Evolutionary conservation across 2,329 filamentous ascomycete genomes (phyloP), one percentile per base, ranked within the genome.

Genomic region (Fusarium sp.): DNA sequence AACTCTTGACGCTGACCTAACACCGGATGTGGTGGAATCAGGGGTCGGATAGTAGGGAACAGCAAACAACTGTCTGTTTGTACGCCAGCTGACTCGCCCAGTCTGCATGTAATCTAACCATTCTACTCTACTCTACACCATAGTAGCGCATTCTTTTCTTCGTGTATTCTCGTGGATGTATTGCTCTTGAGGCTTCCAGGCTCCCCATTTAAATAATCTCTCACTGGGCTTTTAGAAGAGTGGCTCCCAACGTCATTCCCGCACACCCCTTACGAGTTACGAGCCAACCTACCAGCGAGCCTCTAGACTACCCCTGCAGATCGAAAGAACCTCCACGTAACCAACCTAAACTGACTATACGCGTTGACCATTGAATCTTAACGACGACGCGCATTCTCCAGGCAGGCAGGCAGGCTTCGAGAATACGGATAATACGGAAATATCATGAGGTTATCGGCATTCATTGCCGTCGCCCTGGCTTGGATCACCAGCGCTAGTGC

Each of bases 401-500:
- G 38, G 54, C 48, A 38, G 23, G 23, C 20, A 46, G 38, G 54
- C 48, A 38, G 23, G 23, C 23, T 23, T 41, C 26, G 32, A 17
- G 9, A 42, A 32, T 46, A 15, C 20, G 30, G n/a, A 5, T 18
- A 40, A 27, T 46, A 15, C 20, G 30, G n/a, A 5, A 15, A 32
- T 20, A 44, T 17, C 6, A 73, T 73, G 70, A 71, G 50, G 20
- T 1, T 60, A 10, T 42, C 46, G 26, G 44, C 49, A 20, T 33
- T 60, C 27, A 55, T 44, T 26, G 57, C 30, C 26, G 30, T 40
- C 14, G 54, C 59, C 48, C 5, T 50, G 17, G 53, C 40, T n/a
- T 69, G 69, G 64, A 49, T 72, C 26, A 50, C 56, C 15, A 66
- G 44, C 32, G 52, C 64, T 32, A 58, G 60, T 27, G 60, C 52